These are phyloP conservation scores for Pseudonitzschia multiseries DNA, from an alignment of 108 stramenopile genomes.

Conservation along the genomic window DNA sequence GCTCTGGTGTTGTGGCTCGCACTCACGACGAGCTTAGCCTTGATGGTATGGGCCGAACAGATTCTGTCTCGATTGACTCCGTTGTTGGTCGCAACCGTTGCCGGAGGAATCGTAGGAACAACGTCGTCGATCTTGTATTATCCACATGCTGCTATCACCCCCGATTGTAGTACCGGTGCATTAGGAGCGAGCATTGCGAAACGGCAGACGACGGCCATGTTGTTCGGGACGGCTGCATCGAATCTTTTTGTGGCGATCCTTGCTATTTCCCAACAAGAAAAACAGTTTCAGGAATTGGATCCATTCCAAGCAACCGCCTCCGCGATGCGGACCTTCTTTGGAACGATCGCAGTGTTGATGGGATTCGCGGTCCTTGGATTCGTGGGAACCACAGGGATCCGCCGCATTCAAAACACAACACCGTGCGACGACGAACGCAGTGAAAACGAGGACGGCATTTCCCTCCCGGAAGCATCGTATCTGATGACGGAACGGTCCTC, in stretches of 20 bases:
- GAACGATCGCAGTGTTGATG: background rate
- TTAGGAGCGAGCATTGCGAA: background rate
- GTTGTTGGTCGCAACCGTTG: background rate
- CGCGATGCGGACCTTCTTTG: background rate
- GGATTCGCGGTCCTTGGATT: background rate
- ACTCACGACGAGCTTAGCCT: background rate
- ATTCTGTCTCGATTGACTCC: background rate
- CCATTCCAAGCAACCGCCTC: background rate
- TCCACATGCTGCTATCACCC: conserved; percentile 4
- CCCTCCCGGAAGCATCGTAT: background rate
- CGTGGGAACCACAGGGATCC: background rate
- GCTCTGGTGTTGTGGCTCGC: background rate
- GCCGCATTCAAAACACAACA: background rate
- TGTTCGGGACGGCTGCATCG: background rate
- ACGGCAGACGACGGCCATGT: conserved; percentile 10
- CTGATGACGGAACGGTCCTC: background rate
- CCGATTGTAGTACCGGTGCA: background rate
- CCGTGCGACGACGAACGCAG: background rate
- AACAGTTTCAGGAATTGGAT: background rate
- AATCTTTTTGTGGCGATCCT: background rate
- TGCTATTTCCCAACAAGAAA: conserved; percentile 1
- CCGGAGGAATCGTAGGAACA: conserved; percentile 10
- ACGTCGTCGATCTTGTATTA: conserved; percentile 6
- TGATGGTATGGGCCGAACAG: background rate
- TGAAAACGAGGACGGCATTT: background rate